Conservation (phyloP, 805 yeast genomes). For the Saturnispora hagleri region DNA sequence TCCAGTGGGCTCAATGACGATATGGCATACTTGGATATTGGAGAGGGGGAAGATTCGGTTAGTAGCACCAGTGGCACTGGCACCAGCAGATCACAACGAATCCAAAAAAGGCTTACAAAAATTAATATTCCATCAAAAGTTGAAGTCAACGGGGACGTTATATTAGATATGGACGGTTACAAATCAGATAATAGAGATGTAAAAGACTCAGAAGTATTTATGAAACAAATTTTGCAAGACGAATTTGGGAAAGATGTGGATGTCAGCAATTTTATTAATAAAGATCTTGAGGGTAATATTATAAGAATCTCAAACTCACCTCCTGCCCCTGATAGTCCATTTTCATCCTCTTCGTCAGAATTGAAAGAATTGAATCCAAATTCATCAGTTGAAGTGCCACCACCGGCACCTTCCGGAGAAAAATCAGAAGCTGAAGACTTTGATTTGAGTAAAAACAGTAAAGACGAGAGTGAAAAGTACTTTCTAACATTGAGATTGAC, state of each 20-base stretch:
- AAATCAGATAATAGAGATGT: constrained; percentile 76
- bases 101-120: not conserved
- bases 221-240: constrained; percentile 63
- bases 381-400: not conserved
- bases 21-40: constrained; percentile 44
- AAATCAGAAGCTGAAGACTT: not conserved
- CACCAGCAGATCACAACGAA: not conserved
- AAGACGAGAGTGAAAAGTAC: constrained; percentile 29
- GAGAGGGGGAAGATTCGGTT: constrained; percentile 21
- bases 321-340: constrained; percentile 6
- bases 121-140: constrained; percentile 66
- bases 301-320: constrained; percentile 37
- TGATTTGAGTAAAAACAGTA: not conserved
- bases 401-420: not conserved
- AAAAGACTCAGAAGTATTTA: constrained; percentile 64
- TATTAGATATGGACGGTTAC: constrained; percentile 92
- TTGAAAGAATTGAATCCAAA: constrained; percentile 4
- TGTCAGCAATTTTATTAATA: constrained; percentile 36
- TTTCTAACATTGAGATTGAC: constrained; percentile 87
- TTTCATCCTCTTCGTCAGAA: constrained; percentile 8
- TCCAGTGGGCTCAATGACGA: constrained; percentile 28
- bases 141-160: constrained; percentile 81
- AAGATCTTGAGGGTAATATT: constrained; percentile 60
- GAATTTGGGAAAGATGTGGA: constrained; percentile 56
- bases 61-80: not conserved